Evolutionary conservation across 129 eudicot species (phyloP), one percentile per base, ranked within the genome.

Genomic region (Escallonia rubra): DNA sequence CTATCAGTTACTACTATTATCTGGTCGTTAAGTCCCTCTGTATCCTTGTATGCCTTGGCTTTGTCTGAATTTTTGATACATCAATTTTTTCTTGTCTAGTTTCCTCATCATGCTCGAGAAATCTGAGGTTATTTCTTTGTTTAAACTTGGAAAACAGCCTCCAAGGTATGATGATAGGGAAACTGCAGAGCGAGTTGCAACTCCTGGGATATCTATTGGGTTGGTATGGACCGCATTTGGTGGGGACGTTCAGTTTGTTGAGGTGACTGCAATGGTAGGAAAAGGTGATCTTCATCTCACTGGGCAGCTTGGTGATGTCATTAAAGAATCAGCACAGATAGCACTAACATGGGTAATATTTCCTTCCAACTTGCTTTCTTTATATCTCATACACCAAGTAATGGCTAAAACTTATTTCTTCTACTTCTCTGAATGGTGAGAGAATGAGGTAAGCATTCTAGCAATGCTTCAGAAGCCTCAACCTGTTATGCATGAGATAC

Each of bases 261-360:
- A 93, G 68, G 96, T 95, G 64, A 79, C 95, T 14, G 80, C 85
- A 57, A 93, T 89, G 96, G 85, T 70, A 13, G 99, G 99, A 61
- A 93, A 86, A 75, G 99, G 99, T 59, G 90, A 93, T n/a, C 81
- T 93, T 39, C 99, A 86, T 73, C 96, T 93, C 43, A 93, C 99
- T 10, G 99, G 99, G 16, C 99, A 93, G 79, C 82, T 93, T 56
- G 99, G 99, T 46, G 96, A 89, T 80, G 99, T 93, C 59, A 93
- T 93, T 46, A 93, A 93, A 72, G 99, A 93, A 73, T 93, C 99
- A 7, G 99, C 99, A 56, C 99, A 89, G 77, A 93, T 93, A 71
- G 99, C 99, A 57, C 72, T 93, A 74, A 93, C 99, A 52, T 93
- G 99, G 99, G 99, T 93, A 86, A 78, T 38, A 8, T 54, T 57